A percentile compares a stretch with the other conserved stretches of the same genome.
These are phyloP conservation scores for Podaxis rugospora DNA, from an alignment of 768 basidiomycete species.

Conservation along the genomic window DNA sequence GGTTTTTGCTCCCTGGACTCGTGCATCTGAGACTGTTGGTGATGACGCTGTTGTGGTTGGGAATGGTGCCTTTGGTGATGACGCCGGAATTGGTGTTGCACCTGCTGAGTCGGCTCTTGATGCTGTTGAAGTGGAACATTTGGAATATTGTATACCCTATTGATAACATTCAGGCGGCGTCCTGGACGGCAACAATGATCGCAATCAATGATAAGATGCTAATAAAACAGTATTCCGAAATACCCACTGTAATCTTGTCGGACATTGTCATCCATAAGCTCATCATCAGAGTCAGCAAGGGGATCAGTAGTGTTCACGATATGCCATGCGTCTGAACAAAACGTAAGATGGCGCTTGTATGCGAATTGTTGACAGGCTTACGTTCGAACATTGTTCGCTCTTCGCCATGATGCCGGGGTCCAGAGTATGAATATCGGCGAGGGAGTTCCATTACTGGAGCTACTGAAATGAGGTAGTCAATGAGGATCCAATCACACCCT, in stretches of 20 bases:
- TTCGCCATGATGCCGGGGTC: slow-evolving; percentile 10
- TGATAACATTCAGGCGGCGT: slow-evolving; percentile 48
- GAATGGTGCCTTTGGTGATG: slow-evolving; percentile 3
- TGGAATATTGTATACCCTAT: slow-evolving; percentile 31
- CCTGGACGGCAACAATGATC: slow-evolving; percentile 24
- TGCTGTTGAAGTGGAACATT: neutral
- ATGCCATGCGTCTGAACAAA: slow-evolving; percentile 66
- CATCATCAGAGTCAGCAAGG: slow-evolving; percentile 70
- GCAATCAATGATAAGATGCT: slow-evolving; percentile 8
- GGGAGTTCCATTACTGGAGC: neutral
- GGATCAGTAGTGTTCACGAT: slow-evolving; percentile 59
- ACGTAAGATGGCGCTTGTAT: slow-evolving; percentile 7
- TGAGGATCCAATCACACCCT: neutral
- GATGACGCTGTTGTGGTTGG: neutral
- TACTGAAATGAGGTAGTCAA: neutral
- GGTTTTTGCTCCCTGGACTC: neutral
- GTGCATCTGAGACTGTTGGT: neutral
- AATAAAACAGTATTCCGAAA: neutral
- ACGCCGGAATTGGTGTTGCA: neutral
- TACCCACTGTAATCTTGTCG: slow-evolving; percentile 62
- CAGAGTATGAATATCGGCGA: slow-evolving; percentile 7
- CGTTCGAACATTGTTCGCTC: slow-evolving; percentile 46
- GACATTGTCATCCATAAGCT: slow-evolving; percentile 57
- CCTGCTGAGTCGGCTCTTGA: slow-evolving; percentile 23
- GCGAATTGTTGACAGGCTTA: slow-evolving; percentile 19